Evolutionary conservation across 345 rosid species (phyloP), one percentile per base, ranked within the genome.

Genomic region (Euphorbia peplus): DNA sequence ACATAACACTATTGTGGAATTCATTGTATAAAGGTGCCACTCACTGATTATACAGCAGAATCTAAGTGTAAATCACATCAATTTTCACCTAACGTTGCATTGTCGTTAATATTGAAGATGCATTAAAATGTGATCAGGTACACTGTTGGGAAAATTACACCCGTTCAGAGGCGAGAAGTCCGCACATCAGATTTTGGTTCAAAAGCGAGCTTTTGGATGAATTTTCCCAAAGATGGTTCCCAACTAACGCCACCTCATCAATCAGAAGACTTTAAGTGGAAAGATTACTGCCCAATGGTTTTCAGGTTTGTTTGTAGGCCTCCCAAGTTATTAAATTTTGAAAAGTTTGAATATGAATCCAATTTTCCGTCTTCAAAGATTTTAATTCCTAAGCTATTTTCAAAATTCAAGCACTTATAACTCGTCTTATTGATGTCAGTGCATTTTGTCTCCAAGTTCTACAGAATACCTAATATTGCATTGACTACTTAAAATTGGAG

Each of bases 281-380:
- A 95, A 76, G 99, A 95, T 73, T 95, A 91, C 74, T 95, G 99
- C 75, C 97, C 99, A 26, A 95, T 95, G 96, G 97, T 91, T 58
- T 91, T 95, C 91, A 95, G 99, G 99, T 90, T 63, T 70, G 80
- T 63, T 74, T 44, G 28, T 47, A 67, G 64, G 26, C 65, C 59
- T 76, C 66, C 61, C 28, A 26, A 64, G 48, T 67, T 42, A 8
- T 22, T 56, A 32, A 18, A 25, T 73, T 56, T 63, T 21, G 19
- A 48, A n/a, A 68, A 53, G 9, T 70, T 65, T 56, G 16, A 39
- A 21, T 4, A 22, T 32, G 8, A 14, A 58, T n/a, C 14, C 9
- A 28, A 11, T 44, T 39, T 57, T n/a, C 12, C 22, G 4, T 13
- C 16, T n/a, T 44, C 8, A 12, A 10, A 50, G 42, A 18, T 41